Percentiles rank a stretch among this genome's conserved stretches.
Conservation (phyloP, 176 grass and related monocot genomes). For the Musa beccarii region DNA sequence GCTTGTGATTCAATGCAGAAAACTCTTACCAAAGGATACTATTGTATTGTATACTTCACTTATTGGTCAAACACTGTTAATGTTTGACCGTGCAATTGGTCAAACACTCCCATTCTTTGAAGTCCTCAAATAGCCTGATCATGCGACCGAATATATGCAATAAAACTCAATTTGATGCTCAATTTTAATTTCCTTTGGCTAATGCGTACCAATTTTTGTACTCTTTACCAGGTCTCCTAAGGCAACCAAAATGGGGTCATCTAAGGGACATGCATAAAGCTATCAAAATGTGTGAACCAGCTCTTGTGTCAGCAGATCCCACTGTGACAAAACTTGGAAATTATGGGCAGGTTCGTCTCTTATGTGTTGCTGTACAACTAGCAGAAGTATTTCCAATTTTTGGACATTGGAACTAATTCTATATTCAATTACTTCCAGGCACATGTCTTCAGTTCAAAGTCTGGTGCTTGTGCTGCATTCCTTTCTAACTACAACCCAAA, state of each 20-base stretch:
- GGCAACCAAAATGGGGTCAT: slow-evolving; percentile 97
- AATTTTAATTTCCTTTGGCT: not conserved
- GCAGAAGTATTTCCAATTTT: not conserved
- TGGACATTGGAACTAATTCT: slow-evolving; percentile 5
- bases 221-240: slow-evolving; percentile 44
- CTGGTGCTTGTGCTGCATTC: slow-evolving; percentile 67
- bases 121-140: not conserved
- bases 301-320: slow-evolving; percentile 45
- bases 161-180: not conserved
- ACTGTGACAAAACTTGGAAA: slow-evolving; percentile 43
- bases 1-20: no score
- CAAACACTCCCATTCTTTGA: not conserved
- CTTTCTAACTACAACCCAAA: slow-evolving; percentile 65
- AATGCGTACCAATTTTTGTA: not conserved
- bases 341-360: slow-evolving; percentile 55
- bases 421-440: slow-evolving; percentile 36
- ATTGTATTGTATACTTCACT: not conserved
- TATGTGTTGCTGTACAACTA: slow-evolving; percentile 2
- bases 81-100: not conserved
- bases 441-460: slow-evolving; percentile 60
- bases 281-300: slow-evolving; percentile 68
- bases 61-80: not conserved
- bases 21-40: not conserved
- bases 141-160: not conserved
- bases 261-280: slow-evolving; percentile 88